A percentile compares a stretch with the other conserved stretches of the same genome.
These are phyloP conservation scores for Aspergillus sp. DNA, from an alignment of 2,329 filamentous ascomycete species.

Conservation along the genomic window DNA sequence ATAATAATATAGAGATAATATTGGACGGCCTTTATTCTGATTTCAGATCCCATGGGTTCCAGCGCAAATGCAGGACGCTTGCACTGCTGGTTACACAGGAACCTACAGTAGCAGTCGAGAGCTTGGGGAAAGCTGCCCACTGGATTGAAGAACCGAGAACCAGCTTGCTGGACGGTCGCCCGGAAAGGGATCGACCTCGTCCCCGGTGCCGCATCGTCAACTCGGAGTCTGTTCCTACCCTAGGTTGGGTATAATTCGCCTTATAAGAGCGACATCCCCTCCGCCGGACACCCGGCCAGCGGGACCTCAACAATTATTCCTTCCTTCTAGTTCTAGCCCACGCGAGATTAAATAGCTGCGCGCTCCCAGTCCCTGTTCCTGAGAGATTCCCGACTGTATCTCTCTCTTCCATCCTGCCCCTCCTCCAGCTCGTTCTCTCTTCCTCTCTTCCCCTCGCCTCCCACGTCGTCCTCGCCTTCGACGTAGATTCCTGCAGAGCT, in stretches of 20 bases:
- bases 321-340: conserved; percentile 7
- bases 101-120: background rate
- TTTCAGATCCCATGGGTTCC: background rate
- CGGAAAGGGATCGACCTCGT: conserved; percentile 7
- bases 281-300: conserved; percentile 20
- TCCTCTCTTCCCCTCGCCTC: background rate
- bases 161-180: conserved; percentile 6
- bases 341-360: conserved; percentile 16
- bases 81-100: background rate
- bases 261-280: conserved; percentile 10
- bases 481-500: background rate
- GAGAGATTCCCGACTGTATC: background rate
- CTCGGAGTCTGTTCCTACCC: background rate
- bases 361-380: conserved; percentile 1
- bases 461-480: conserved; percentile 1
- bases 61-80: background rate
- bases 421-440: background rate
- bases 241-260: background rate
- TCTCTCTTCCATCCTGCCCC: background rate
- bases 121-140: conserved; percentile 6
- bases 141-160: conserved; percentile 4
- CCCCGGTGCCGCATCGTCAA: background rate
- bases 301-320: conserved; percentile 22
- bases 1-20: background rate
- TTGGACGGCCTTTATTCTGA: background rate